Base-by-base conservation (phyloP, 2,329 filamentous ascomycete genomes). In the Phaeosphaeriaceae sp. region DNA sequence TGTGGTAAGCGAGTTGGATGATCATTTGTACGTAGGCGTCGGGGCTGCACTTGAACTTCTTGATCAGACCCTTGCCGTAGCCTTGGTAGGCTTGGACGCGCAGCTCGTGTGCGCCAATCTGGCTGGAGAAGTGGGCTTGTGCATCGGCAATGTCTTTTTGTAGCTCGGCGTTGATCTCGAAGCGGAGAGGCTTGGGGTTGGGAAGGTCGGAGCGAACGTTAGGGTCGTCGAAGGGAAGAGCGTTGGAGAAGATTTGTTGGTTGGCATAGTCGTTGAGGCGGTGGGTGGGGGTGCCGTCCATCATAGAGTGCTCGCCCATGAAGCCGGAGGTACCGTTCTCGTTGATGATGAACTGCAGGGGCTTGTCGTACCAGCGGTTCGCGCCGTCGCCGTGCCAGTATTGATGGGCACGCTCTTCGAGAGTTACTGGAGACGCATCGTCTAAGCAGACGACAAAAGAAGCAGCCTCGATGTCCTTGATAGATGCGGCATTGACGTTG, bases 281-380 rank as follows among this genome's bases (percentile, higher is more conserved):
- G 81, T 98, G 95, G 2, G 96, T 99, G 1, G 96, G 93, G 7
- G 95, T 99, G 65, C 96, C 95, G 76, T 99, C 95, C 96, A 99
- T 99, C 95, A 99, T 98, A 71, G 91, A 96, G 85, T 99, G 95
- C 82, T 99, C 95, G 73, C 95, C 95, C 85, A 93, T 94, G 85
- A 99, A 99, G 61, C 95, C 95, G 1, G 95, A 91, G 7, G 95
- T 96, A 69, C 95, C 95, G 78, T 99, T 99, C 77, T 99, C 93
- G 79, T 97, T 97, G 82, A 99, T 79, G 76, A 99, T 96, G 82
- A 99, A 98, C 80, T 99, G 94, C 53, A 97, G 83, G 6, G 95
- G 95, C 85, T 99, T 99, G 85, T 99, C 95, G 75, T 89, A 98
- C 93, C 93, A 99, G 67, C 95, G 88, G 84, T 99, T 99, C 68